A percentile compares a stretch with the other conserved stretches of the same genome.
Evolutionary conservation across 2,329 filamentous ascomycete genomes (phyloP).

Genomic region (Curvularia hawaiiensis): DNA sequence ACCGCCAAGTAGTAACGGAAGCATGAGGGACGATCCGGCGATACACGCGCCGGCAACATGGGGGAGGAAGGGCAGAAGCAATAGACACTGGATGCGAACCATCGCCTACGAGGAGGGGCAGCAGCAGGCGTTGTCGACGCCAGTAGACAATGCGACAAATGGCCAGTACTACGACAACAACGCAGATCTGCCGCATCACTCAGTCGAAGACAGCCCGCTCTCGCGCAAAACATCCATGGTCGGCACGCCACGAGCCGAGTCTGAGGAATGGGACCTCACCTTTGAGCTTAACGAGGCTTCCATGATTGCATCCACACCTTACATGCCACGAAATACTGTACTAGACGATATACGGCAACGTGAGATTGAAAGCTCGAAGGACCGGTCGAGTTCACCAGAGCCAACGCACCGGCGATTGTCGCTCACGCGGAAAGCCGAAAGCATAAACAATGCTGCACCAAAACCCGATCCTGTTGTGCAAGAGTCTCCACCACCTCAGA

Average conservation of each 20-base stretch:
- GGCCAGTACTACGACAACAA: conserved; percentile 15
- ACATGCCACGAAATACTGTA: conserved; percentile 47
- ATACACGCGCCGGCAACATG: conserved; percentile 53
- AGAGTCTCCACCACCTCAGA: conserved; percentile 13
- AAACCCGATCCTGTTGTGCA: conserved; percentile 15
- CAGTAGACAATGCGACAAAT: conserved; percentile 26
- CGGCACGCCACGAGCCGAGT: conserved; percentile 33
- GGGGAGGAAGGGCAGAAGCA: conserved; percentile 53
- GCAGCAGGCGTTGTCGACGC: conserved; percentile 17
- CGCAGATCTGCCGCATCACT: conserved; percentile 48
- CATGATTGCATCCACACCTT: conserved; percentile 56
- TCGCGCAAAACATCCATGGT: conserved; percentile 42
- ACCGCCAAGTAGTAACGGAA: conserved; percentile 46
- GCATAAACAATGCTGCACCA: conserved; percentile 5
- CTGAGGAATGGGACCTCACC: conserved; percentile 43
- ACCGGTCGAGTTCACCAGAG: conserved; percentile 40
- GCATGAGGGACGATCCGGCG: conserved; percentile 48
- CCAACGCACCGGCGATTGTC: conserved; percentile 27
- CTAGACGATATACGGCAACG: conserved; percentile 52
- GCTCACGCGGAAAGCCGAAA: conserved; percentile 16
- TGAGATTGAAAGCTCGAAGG: conserved; percentile 49
- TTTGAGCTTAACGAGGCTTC: conserved; percentile 54
- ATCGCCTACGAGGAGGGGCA: conserved; percentile 40
- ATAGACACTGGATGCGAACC: conserved; percentile 51
- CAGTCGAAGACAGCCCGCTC: conserved; percentile 51